Conservation (phyloP, 2,329 filamentous ascomycete genomes). For the Ceratocystis lukuohia region DNA sequence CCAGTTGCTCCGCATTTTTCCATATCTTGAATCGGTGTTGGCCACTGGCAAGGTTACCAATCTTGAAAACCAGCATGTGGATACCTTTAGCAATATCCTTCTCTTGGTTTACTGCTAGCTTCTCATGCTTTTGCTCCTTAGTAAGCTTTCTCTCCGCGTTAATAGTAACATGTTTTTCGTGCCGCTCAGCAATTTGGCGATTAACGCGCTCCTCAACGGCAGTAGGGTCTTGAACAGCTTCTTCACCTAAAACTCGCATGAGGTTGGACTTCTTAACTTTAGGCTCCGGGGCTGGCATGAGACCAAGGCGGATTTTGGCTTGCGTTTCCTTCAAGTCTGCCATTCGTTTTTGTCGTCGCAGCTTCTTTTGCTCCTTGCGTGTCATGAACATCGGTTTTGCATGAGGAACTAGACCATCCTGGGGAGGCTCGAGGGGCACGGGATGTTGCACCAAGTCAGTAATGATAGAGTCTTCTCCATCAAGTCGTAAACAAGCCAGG, state of each 20-base stretch:
- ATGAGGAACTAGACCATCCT: slow-evolving; percentile 66
- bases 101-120: slow-evolving; percentile 68
- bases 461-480: slow-evolving; percentile 69
- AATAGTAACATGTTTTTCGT: slow-evolving; percentile 57
- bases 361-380: slow-evolving; percentile 76
- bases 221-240: slow-evolving; percentile 82
- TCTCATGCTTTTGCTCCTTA: slow-evolving; percentile 76
- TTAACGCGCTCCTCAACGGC: slow-evolving; percentile 93
- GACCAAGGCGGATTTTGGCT: slow-evolving; percentile 82
- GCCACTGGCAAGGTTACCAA: slow-evolving; percentile 78
- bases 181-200: slow-evolving; percentile 77
- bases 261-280: slow-evolving; percentile 97
- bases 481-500: slow-evolving; percentile 55
- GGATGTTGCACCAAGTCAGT: slow-evolving; percentile 89
- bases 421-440: slow-evolving; percentile 76
- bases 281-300: slow-evolving; percentile 78
- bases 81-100: slow-evolving; percentile 81
- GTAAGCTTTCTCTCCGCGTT: slow-evolving; percentile 82
- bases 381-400: slow-evolving; percentile 90
- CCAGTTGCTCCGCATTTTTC: slow-evolving; percentile 80
- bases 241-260: slow-evolving; percentile 88
- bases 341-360: slow-evolving; percentile 79
- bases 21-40: slow-evolving; percentile 88
- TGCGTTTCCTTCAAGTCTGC: slow-evolving; percentile 91
- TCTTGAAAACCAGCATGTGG: slow-evolving; percentile 74